Evolutionary conservation across 352 stramenopile species (phyloP).

Genomic region (Phytophthora cryptogea): DNA sequence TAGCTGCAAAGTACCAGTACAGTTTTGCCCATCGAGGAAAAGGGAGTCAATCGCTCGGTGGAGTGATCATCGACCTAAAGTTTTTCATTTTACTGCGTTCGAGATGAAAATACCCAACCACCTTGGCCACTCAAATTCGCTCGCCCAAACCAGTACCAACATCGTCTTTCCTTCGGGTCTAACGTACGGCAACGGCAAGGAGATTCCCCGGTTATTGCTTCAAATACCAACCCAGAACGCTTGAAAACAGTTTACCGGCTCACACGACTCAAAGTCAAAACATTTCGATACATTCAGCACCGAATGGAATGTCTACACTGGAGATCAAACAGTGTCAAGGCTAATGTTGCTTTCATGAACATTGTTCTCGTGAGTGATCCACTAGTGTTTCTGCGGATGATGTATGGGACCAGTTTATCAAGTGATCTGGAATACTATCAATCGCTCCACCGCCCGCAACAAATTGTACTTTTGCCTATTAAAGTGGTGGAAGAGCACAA

Average conservation of each 20-base stretch:
- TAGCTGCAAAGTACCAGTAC: too few species aligned
- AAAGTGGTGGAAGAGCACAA: slow-evolving; percentile 22
- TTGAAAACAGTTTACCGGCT: slow-evolving; percentile 3
- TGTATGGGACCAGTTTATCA: too few species aligned
- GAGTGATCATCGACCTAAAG: slow-evolving; percentile 41
- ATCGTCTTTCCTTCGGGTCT: too few species aligned
- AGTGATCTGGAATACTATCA: too few species aligned
- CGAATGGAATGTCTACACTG: slow-evolving; percentile 34
- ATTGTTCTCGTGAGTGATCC: slow-evolving; percentile 48
- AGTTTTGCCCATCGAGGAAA: slow-evolving; percentile 18
- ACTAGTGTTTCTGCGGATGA: slow-evolving; percentile 33
- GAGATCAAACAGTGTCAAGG: slow-evolving; percentile 25
- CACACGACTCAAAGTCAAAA: slow-evolving; percentile 8
- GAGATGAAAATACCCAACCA: slow-evolving; percentile 13
- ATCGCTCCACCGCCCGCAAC: slow-evolving; percentile 15
- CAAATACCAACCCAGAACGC: too few species aligned
- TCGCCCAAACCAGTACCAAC: too few species aligned
- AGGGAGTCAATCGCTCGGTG: slow-evolving; percentile 29
- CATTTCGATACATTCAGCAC: slow-evolving; percentile 26
- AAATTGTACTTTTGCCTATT: slow-evolving; percentile 30
- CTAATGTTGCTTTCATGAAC: slow-evolving; percentile 46
- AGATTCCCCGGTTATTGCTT: too few species aligned
- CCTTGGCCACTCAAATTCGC: too few species aligned
- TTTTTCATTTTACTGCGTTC: slow-evolving; percentile 38
- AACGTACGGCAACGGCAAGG: slow-evolving; percentile 12